Base-by-base conservation (phyloP, 805 yeast species). In the Metschnikowia borealis region DNA sequence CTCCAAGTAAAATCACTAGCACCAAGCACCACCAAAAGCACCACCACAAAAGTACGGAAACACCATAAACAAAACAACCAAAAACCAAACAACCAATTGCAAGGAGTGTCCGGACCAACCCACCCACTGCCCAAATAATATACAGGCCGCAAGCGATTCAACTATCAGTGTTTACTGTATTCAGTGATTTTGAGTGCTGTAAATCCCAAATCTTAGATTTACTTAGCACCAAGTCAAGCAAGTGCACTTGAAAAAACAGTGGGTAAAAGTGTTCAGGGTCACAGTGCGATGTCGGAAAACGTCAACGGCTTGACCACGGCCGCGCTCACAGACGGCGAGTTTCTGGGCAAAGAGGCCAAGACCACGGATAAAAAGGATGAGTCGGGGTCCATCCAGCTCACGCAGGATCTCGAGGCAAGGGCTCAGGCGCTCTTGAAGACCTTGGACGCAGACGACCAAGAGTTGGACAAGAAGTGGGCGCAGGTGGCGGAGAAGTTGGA, bases 231-330 rank as follows among this genome's bases (percentile, higher is more conserved):
- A 2, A 26, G 11, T 26, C 5, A 26, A 26, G 11, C 10, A 11
- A 1, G 29, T 26, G 29, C 29, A 26, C 29, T 3, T 8, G 8
- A 26, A 26, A 26, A 26, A 8, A 3, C 5, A 26, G 29, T 26
- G 29, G 11, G 29, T 8, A 10, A 26, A 8, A 26, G 29, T 23
- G 3, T 4, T 8, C 29, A 8, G 29, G 11, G 8, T 26, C 8
- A 8, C 3, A 26, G 29, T 8, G 29, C 29, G 11, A 49, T 51
- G 55, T 10, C 50, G 5, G 58, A 51, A 7, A 42, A 41, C n/a
- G 57, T 62, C n/a, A 54, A 60, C 14, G 74, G 68, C 1, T 67
- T 71, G 35, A 62, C 66, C 13, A 72, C 77, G 5, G 68, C 72
- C 2, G 66, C 65, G 31, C 53, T 69, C 31, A 61, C 62, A 5